phyloP scores from a whole-genome alignment of 805 yeast species.

The Ogataea henricii region DNA sequence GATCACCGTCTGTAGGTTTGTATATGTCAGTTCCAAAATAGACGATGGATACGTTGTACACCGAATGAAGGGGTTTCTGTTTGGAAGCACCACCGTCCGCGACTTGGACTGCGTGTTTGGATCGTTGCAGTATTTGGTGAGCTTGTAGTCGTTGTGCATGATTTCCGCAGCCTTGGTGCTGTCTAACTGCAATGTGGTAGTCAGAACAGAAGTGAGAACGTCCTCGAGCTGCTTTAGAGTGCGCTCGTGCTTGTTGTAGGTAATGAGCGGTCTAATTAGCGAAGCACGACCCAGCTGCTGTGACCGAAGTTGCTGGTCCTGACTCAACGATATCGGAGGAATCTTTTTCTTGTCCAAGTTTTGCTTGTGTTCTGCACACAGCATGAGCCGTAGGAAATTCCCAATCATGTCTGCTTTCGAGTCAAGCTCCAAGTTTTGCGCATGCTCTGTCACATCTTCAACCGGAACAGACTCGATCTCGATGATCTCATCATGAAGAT shows the following conservation, averaged over 20 bases:
- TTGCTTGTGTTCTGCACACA: slow-evolving; percentile 58
- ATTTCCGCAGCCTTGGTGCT: slow-evolving; percentile 24
- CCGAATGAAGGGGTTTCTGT: slow-evolving; percentile 25
- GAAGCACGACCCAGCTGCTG: slow-evolving; percentile 28
- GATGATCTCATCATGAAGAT: slow-evolving; percentile 62
- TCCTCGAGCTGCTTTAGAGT: slow-evolving; percentile 39
- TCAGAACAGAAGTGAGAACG: slow-evolving; percentile 22
- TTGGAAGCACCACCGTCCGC: neutral
- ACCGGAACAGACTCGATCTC: slow-evolving; percentile 67
- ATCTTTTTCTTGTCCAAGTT: slow-evolving; percentile 44
- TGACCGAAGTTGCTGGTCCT: slow-evolving; percentile 21
- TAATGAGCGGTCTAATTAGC: slow-evolving; percentile 57
- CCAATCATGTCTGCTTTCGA: slow-evolving; percentile 55
- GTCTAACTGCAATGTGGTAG: slow-evolving; percentile 13
- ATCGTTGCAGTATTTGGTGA: slow-evolving; percentile 25
- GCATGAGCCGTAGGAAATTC: slow-evolving; percentile 56
- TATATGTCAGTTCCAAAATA: slow-evolving; percentile 13
- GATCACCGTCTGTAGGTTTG: slow-evolving; percentile 18
- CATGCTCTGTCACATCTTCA: slow-evolving; percentile 32
- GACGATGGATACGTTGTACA: slow-evolving; percentile 28
- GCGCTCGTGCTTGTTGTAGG: slow-evolving; percentile 57
- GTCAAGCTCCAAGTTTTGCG: slow-evolving; percentile 30
- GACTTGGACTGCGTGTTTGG: slow-evolving; percentile 11
- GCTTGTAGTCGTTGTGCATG: slow-evolving; percentile 16
- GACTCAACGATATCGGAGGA: slow-evolving; percentile 49